Base-by-base conservation (phyloP, 2,329 filamentous ascomycete genomes). In the Fusarium nanum region DNA sequence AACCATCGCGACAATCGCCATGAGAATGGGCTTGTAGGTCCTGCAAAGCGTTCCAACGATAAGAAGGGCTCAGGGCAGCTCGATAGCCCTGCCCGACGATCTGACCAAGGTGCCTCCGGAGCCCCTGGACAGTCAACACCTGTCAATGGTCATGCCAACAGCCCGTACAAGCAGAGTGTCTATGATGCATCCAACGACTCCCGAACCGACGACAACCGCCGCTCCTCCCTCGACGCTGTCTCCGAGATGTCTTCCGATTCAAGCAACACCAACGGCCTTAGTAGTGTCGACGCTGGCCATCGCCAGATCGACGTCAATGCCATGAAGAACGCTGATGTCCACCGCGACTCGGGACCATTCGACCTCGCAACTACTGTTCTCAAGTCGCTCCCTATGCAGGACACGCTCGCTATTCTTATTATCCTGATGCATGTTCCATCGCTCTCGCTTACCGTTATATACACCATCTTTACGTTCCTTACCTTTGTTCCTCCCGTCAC, bases 351-450 rank as follows among this genome's bases (percentile, higher is more conserved):
- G 57, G 92, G 92, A 63, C 89, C 92, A 49, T 82, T 97, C 73
- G 90, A 92, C 75, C 85, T 97, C 71, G 91, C 92, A 69, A 88
- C 93, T 73, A 97, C 94, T 58, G 95, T 98, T 75, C 88, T 98
- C 78, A 90, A 90, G 76, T 93, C 94, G 55, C 95, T 94, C 76
- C 95, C 95, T 56, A 89, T 97, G 77, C 92, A 93, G 83, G 95
- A 98, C 83, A 97, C 95, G 66, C 93, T 98, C 81, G 94, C 95
- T 78, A 97, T 98, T 76, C 89, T 98, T 79, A 97, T 98, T 81
- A 92, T 98, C 75, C 88, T 98, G 73, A 92, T 98, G 81, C 94
- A 97, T 78, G 89, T 98, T 12, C 94, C 95, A 30, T 93, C 94
- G 23, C 91, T 95, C 76, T 90, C 95, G 62, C 87, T 98, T 76